Evolutionary conservation across 1,139 yeast genomes (phyloP).

Genomic region (Ogataea hybrid): DNA sequence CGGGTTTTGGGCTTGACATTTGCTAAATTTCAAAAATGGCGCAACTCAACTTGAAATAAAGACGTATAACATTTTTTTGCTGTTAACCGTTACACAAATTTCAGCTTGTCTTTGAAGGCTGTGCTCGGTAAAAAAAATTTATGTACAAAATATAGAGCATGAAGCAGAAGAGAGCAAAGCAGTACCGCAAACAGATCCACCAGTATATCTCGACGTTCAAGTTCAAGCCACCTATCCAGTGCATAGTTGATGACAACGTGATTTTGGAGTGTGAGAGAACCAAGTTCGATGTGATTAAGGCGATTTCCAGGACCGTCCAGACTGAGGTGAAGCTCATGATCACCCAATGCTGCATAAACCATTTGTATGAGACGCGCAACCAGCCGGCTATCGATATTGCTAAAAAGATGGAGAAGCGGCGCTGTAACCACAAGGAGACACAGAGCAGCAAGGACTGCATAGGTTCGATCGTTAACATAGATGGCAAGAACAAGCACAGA

Average conservation of each 20-base stretch:
- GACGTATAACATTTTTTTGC: constrained; percentile 8
- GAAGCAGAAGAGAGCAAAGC: constrained; percentile 96
- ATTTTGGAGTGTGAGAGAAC: constrained; percentile 63
- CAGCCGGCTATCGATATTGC: constrained; percentile 78
- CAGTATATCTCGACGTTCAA: constrained; percentile 82
- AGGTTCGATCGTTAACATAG: constrained; percentile 61
- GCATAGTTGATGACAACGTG: constrained; percentile 77
- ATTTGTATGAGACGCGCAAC: constrained; percentile 67
- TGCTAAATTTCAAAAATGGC: neutral
- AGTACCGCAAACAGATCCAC: constrained; percentile 89
- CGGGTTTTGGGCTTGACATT: constrained; percentile 6
- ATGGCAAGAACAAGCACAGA: constrained; percentile 83
- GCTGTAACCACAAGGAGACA: constrained; percentile 63
- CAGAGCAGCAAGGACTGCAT: constrained; percentile 75
- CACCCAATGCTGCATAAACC: constrained; percentile 93
- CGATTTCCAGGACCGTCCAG: constrained; percentile 79
- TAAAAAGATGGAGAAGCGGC: constrained; percentile 68
- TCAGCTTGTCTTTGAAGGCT: constrained; percentile 2
- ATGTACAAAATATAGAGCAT: constrained; percentile 36
- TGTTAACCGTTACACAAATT: neutral
- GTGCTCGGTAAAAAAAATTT: constrained; percentile 7
- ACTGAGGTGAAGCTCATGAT: constrained; percentile 90
- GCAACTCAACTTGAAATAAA: constrained; percentile 4
- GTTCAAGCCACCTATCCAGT: constrained; percentile 92
- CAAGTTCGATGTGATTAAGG: constrained; percentile 71